Evolutionary conservation across 495 filamentous ascomycete species (phyloP).

Genomic region (Haplographium delicatum): DNA sequence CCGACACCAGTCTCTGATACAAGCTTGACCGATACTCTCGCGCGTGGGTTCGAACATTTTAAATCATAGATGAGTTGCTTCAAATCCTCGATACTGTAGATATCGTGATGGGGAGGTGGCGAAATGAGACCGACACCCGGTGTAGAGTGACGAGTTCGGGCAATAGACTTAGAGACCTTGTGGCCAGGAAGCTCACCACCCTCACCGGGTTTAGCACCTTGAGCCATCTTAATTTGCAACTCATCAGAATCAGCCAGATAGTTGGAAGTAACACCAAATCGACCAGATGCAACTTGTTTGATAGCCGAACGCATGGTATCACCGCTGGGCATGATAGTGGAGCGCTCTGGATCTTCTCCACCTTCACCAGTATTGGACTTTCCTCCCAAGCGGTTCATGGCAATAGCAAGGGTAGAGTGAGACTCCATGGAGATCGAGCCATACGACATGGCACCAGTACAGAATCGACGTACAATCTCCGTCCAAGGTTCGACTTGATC

Average conservation of each 20-base stretch:
- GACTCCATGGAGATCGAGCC: constrained; percentile 99
- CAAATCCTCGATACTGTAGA: constrained; percentile 98
- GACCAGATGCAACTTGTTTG: constrained; percentile 96
- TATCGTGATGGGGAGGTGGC: constrained; percentile 98
- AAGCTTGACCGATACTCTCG: constrained; percentile 96
- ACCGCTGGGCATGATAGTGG: constrained; percentile 79
- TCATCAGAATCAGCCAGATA: constrained; percentile 99
- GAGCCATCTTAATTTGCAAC: constrained; percentile 99
- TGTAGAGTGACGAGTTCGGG: constrained; percentile 95
- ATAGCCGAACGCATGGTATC: constrained; percentile 99
- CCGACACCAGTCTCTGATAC: constrained; percentile 98
- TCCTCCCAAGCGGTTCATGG: constrained; percentile 96
- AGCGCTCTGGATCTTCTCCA: constrained; percentile 94
- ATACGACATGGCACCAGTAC: constrained; percentile 99
- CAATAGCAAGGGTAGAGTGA: constrained; percentile 93
- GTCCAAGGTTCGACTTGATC: constrained; percentile 99
- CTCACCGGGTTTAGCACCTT: constrained; percentile 97
- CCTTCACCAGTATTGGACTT: constrained; percentile 99
- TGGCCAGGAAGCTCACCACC: constrained; percentile 97
- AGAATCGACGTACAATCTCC: constrained; percentile 95
- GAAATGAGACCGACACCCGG: constrained; percentile 97
- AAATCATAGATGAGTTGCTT: constrained; percentile 99
- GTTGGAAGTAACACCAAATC: constrained; percentile 96
- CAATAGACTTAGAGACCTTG: constrained; percentile 96
- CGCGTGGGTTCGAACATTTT: constrained; percentile 93